Evolutionary conservation across 225 moss, liverwort and hornwort species (phyloP).

Genomic region (Physcomitrellopsis africana): DNA sequence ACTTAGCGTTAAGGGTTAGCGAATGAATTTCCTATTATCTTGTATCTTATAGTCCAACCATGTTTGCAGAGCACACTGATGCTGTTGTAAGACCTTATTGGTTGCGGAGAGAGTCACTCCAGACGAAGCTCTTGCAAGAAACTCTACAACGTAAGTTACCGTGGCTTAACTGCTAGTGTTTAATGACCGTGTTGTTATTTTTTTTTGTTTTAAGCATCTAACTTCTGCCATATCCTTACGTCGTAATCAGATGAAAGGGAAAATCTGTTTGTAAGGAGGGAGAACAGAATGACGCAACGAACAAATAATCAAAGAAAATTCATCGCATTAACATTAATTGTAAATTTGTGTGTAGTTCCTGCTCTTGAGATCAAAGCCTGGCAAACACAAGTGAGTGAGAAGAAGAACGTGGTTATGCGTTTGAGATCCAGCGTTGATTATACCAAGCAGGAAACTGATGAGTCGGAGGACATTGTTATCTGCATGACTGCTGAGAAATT

Average conservation of each 20-base stretch:
- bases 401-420: conserved; percentile 78
- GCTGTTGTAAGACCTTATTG: conserved; percentile 80
- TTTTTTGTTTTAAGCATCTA: background rate
- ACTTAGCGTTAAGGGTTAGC: background rate
- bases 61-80: conserved; percentile 78
- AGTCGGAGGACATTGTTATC: conserved; percentile 54
- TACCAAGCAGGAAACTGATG: conserved; percentile 23
- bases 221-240: background rate
- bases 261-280: no score
- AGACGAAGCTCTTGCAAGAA: conserved; percentile 72
- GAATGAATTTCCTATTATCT: background rate
- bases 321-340: background rate
- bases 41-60: background rate
- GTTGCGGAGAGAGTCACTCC: conserved; percentile 74
- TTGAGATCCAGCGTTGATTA: conserved; percentile 44
- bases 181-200: background rate
- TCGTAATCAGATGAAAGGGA: no score
- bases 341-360: conserved; percentile 54
- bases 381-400: conserved; percentile 72
- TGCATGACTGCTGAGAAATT: conserved; percentile 86
- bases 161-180: background rate
- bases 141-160: conserved; percentile 73
- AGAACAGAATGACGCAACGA: no score
- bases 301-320: background rate
- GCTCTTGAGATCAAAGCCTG: conserved; percentile 72